Base-by-base conservation (phyloP, 2,329 filamentous ascomycete species). In the Calonectria naviculata region DNA sequence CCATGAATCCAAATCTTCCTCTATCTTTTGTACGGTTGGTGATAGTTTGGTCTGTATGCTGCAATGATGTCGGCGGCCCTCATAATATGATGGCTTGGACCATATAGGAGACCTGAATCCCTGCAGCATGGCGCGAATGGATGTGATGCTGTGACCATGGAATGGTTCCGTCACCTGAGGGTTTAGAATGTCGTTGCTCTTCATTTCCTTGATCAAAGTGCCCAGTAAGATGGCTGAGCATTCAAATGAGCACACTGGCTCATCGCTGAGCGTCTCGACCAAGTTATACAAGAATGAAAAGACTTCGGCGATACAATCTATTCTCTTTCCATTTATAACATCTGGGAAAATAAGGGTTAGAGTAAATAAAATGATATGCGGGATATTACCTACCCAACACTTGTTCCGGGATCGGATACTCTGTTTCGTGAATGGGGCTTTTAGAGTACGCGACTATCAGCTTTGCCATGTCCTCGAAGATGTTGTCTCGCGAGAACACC, bases 171-270 rank as follows among this genome's bases (percentile, higher is more conserved):
- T 21, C 5, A 31, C 9, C 6, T 4, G 36, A 46, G 29, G 70
- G n/a, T 24, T 46, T 5, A 68, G 52, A 8, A 68, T 46, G 1
- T 12, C 29, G 21, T 46, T 15, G 44, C 15, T 28, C 19, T 17
- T 63, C 36, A 72, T 34, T 28, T 67, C 21, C 17, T 70, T 76
- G 3, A 60, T 67, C 13, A 78, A 21, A 2, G 70, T 47, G 21
- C 76, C 75, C 4, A 78, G 69, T 3, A 74, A 44, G 15, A 73
- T 69, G 5, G 71, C 67, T 19, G 68, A 72, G 34, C 74, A 78
- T n/a, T 69, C 71, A 34, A 68, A 71, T 19, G 44, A 65, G 67
- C 71, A 78, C 31, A 5, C 38, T 1, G 2, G 4, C n/a, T 44
- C 15, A 4, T 13, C 10, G 4, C 29, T 12, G 8, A 67, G 17